Evolutionary conservation across 345 rosid genomes (phyloP).

Genomic region (Brassica juncea): DNA sequence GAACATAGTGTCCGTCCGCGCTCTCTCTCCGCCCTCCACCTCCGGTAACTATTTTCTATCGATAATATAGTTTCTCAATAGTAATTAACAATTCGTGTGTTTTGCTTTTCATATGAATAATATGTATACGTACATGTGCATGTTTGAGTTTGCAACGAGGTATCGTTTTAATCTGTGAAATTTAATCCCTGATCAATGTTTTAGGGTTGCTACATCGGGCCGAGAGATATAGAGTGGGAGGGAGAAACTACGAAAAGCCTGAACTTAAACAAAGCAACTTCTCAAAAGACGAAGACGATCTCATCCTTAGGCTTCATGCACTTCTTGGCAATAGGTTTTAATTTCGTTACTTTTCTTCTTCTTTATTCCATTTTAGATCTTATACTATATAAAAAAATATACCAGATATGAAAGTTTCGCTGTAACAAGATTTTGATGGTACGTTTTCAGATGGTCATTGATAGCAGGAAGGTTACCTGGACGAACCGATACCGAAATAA

Average conservation of each 20-base stretch:
- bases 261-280: constrained; percentile 67
- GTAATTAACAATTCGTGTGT: not conserved
- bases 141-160: not conserved
- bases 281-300: constrained; percentile 85
- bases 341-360: not conserved
- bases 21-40: constrained; percentile 30
- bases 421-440: not conserved
- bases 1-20: constrained; percentile 17
- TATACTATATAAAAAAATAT: not conserved
- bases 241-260: constrained; percentile 59
- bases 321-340: constrained; percentile 75
- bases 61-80: not conserved
- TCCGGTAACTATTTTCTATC: constrained; percentile 19
- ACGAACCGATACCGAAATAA: constrained; percentile 74
- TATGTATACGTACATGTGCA: not conserved
- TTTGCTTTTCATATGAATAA: not conserved
- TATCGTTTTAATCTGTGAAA: not conserved
- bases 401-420: not conserved
- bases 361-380: not conserved
- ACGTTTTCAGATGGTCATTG: constrained; percentile 68
- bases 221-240: constrained; percentile 60
- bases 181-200: not conserved
- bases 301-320: constrained; percentile 90
- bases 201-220: constrained; percentile 60
- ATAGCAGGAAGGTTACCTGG: constrained; percentile 92